Base-by-base conservation (phyloP, 2,329 filamentous ascomycete species). In the Pseudocercospora eumusae region DNA sequence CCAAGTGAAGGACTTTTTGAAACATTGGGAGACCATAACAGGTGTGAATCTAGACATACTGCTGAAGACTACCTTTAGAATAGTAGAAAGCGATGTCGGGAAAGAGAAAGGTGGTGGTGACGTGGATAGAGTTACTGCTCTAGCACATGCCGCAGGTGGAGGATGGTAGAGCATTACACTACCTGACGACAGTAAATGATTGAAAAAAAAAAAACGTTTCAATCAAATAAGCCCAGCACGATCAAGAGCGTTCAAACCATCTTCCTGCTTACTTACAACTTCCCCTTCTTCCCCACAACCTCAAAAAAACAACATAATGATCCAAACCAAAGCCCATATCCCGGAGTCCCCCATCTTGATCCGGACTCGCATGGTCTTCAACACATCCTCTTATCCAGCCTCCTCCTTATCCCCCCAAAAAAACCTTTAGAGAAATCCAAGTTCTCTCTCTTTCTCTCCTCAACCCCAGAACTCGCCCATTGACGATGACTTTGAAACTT, bases 51-150 rank as follows among this genome's bases (percentile, higher is more conserved):
- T 90, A 71, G 85, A 88, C 64, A 91, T 84, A 74, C 80, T 99
- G 72, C 86, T 87, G 61, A 91, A 89, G 75, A 99, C 95, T 61
- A 96, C 87, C 56, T 99, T 91, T 79, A 87, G 95, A 65, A 88
- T 93, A 77, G 93, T 99, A 21, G 88, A 97, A 71, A 97, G 93
- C 78, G 92, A 98, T 75, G 92, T 99, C 47, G 95, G 95, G 56
- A 96, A 95, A 79, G 82, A 85, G 66, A 81, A 82, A 66, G 84
- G 75, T 72, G 52, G 52, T 23, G 82, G 82, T 63, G 89, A 92
- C 73, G 88, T 90, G 47, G 90, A 96, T 73, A 86, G 88, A 63
- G 93, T 96, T 44, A 89, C 92, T 62, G 92, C 95, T 73, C 82
- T 99, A 72, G 93, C 93, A 52, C 88, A 92, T 60, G 95, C 92